These are phyloP conservation scores for Agrocybe praecox DNA, from an alignment of 768 basidiomycete species.

Conservation along the genomic window DNA sequence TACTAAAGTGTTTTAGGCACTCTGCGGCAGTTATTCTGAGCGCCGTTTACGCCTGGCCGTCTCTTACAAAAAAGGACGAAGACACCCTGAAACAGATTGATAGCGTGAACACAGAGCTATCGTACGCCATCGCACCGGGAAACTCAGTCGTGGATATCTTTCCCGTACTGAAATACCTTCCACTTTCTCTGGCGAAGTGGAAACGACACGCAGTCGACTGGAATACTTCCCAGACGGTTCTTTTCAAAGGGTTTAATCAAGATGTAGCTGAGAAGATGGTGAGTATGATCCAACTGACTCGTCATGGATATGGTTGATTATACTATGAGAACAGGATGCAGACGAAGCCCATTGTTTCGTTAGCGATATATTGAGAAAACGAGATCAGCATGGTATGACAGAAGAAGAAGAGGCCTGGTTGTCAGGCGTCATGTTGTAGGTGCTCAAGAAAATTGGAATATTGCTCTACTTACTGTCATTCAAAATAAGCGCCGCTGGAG, in stretches of 20 bases:
- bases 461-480: background rate
- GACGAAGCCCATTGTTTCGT: background rate
- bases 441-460: too few species aligned
- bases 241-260: background rate
- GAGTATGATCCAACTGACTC: background rate
- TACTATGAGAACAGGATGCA: background rate
- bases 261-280: background rate
- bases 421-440: conserved; percentile 1
- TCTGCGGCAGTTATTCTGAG: conserved; percentile 29
- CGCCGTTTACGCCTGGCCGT: conserved; percentile 60
- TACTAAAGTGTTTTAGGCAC: background rate
- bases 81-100: conserved; percentile 55
- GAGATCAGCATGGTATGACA: background rate
- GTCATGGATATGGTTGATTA: background rate
- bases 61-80: conserved; percentile 63
- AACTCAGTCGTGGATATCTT: conserved; percentile 34
- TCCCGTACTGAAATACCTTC: background rate
- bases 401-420: conserved; percentile 4
- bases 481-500: background rate
- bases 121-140: conserved; percentile 25
- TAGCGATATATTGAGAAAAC: background rate
- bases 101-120: conserved; percentile 39
- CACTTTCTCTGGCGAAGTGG: conserved; percentile 40
- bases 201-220: conserved; percentile 1
- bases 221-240: background rate